These are phyloP conservation scores for Diaporthe aspalathi DNA, from an alignment of 2,329 filamentous ascomycete genomes.

Conservation along the genomic window DNA sequence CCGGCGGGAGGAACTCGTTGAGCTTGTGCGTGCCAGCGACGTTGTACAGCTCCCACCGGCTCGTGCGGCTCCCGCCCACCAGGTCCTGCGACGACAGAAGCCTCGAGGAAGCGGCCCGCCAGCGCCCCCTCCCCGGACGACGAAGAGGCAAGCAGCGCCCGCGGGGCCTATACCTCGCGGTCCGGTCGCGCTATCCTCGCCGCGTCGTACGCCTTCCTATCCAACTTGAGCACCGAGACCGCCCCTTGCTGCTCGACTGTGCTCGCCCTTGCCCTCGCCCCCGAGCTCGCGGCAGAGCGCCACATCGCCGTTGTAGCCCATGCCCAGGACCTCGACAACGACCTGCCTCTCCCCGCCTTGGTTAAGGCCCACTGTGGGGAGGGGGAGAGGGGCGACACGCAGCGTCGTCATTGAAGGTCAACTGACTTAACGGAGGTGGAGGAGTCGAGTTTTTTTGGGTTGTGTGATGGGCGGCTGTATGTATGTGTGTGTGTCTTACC, in stretches of 20 bases:
- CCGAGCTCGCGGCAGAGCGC: neutral
- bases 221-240: conserved; percentile 6
- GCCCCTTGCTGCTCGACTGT: too few relatives aligned
- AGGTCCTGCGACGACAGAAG: conserved; percentile 4
- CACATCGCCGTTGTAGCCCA: neutral
- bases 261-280: neutral
- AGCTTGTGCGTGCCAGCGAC: neutral
- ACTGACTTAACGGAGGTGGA: too few relatives aligned
- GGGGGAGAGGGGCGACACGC: too few relatives aligned
- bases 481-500: too few relatives aligned
- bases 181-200: neutral
- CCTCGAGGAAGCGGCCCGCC: neutral
- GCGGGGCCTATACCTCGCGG: too few relatives aligned
- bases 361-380: neutral
- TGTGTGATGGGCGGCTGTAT: too few relatives aligned
- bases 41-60: neutral
- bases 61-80: neutral
- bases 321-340: neutral
- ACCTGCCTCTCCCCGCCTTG: neutral
- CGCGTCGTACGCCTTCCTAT: neutral
- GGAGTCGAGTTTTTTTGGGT: too few relatives aligned
- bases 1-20: too few relatives aligned
- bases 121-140: too few relatives aligned
- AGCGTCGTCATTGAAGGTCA: too few relatives aligned
- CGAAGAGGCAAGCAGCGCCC: too few relatives aligned